These are phyloP conservation scores for Entamoeba invadens DNA, from an alignment of 208 protist species.

Conservation along the genomic window DNA sequence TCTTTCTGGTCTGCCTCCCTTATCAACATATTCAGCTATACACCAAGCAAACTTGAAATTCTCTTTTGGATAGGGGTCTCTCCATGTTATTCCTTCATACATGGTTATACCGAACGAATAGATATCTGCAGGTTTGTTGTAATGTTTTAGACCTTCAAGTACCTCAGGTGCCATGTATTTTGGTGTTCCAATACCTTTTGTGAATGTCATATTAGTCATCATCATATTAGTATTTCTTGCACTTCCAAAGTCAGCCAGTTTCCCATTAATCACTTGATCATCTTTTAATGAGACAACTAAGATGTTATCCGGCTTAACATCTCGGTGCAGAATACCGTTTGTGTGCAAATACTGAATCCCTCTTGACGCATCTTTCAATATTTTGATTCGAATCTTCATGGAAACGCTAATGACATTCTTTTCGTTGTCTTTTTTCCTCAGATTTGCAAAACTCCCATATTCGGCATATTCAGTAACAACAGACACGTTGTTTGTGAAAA, in stretches of 20 bases:
- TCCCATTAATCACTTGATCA: neutral
- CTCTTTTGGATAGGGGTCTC: neutral
- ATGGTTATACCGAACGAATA: neutral
- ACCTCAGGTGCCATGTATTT: neutral
- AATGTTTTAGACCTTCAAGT: neutral
- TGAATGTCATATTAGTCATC: neutral
- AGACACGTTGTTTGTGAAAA: neutral
- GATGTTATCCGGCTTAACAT: neutral
- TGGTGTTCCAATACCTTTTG: neutral
- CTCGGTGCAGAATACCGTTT: neutral
- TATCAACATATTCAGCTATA: neutral
- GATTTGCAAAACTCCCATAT: neutral
- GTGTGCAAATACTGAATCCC: neutral
- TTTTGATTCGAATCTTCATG: neutral
- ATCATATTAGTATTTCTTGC: neutral
- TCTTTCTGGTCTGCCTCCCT: neutral
- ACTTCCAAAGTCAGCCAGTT: neutral
- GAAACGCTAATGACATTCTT: neutral
- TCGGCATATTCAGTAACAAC: neutral
- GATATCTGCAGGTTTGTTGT: neutral
- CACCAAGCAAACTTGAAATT: neutral
- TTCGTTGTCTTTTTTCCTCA: neutral
- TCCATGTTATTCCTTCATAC: neutral
- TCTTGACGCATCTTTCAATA: neutral
- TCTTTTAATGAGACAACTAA: neutral